These are phyloP conservation scores for Fusarium pseudoanthophilum DNA, from an alignment of 2,329 filamentous ascomycete genomes.

Conservation along the genomic window DNA sequence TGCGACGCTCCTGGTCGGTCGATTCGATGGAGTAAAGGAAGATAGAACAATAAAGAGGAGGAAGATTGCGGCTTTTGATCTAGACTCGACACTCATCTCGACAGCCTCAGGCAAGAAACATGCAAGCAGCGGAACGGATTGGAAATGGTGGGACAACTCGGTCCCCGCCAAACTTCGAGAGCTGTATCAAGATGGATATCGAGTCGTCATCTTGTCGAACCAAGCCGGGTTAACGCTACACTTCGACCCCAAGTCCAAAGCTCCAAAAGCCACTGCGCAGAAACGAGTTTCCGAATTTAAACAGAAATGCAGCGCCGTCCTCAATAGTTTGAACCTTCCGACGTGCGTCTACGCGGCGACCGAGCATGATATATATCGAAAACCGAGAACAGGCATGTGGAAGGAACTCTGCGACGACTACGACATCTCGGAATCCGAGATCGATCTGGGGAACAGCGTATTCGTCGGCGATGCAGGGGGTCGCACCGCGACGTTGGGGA, in stretches of 20 bases:
- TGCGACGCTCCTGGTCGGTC: constrained; percentile 77
- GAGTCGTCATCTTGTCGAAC: constrained; percentile 85
- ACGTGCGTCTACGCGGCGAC: constrained; percentile 88
- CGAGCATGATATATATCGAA: constrained; percentile 81
- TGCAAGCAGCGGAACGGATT: constrained; percentile 76
- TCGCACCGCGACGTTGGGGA: constrained; percentile 56
- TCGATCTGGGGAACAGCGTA: constrained; percentile 79
- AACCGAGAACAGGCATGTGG: constrained; percentile 94
- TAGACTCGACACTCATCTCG: constrained; percentile 88
- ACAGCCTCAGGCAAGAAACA: constrained; percentile 86
- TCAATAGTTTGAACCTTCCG: constrained; percentile 79
- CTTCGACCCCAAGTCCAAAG: constrained; percentile 73
- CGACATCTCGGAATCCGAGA: constrained; percentile 62
- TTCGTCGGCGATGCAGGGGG: constrained; percentile 91
- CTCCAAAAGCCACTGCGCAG: constrained; percentile 66
- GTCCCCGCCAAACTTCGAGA: constrained; percentile 75
- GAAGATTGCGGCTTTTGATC: constrained; percentile 79
- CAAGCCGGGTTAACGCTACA: constrained; percentile 85
- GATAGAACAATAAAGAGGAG: constrained; percentile 51
- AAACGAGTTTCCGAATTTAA: constrained; percentile 85
- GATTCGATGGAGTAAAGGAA: constrained; percentile 64
- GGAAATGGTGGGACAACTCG: constrained; percentile 89
- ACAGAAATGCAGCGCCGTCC: constrained; percentile 75
- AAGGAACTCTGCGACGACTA: constrained; percentile 68
- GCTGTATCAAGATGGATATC: constrained; percentile 77